Evolutionary conservation across 1,284 basidiomycete genomes (phyloP), one percentile per base, ranked within the genome.

Genomic region (Naganishia liquefaciens): DNA sequence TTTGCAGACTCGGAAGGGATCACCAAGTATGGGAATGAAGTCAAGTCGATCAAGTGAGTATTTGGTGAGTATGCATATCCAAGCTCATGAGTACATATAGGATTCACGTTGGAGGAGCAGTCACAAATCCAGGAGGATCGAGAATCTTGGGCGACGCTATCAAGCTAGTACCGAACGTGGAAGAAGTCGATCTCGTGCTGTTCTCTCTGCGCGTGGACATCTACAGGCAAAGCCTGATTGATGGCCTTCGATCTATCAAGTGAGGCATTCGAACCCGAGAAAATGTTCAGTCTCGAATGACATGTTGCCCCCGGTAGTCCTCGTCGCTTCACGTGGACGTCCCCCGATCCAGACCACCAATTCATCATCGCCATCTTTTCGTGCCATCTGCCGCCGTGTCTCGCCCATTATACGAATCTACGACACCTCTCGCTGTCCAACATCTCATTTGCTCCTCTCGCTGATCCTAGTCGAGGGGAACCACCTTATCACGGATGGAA

Each of bases 311-410:
- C 27, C 5, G 1, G 7, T 30, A 65, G 63, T 23, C 63, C 63
- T 9, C 42, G n/a, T 28, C 37, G 51, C 39, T 65, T 65, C 55
- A 52, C 63, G 2, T 65, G 63, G 63, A 50, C 55, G 17, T 65
- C 63, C 3, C 63, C 63, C n/a, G 63, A 65, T 42, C 63, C 63
- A 28, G 50, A 54, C 21, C 63, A 65, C 30, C 63, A 65, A 47
- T 65, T 65, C 54, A 65, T 55, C 33, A 65, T 65, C 47, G 63
- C 63, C 49, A 65, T 57, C 39, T 65, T 65, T 43, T 65, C 63
- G 13, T 52, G 54, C 27, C 63, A 58, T 21, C 63, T 65, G 5
- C 40, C 55, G 5, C 21, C 49, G 15, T 58, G 57, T 25, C 54
- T 65, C 15, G 43, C 63, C 11, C n/a, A 33, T 3, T 65, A 65